These are phyloP conservation scores for Pythium biforme DNA, from an alignment of 352 stramenopile genomes.

Conservation along the genomic window DNA sequence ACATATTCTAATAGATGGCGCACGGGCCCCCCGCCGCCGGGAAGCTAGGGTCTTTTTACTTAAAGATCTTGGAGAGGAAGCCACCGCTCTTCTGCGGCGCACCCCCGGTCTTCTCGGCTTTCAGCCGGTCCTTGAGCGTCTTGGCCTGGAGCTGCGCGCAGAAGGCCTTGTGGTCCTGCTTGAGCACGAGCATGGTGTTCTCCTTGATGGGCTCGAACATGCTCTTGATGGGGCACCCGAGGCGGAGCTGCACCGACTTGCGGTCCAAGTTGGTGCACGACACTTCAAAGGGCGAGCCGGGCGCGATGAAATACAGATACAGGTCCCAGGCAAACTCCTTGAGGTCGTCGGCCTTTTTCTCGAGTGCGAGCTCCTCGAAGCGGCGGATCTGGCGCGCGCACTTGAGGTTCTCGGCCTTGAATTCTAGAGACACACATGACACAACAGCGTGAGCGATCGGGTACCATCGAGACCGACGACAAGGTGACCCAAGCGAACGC, in stretches of 20 bases:
- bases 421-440: constrained; percentile 38
- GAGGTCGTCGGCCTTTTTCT: constrained; percentile 68
- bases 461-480: too few species aligned
- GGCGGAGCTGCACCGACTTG: constrained; percentile 78
- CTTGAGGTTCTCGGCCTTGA: constrained; percentile 85
- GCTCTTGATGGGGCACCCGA: constrained; percentile 71
- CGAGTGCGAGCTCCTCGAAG: constrained; percentile 72
- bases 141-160: constrained; percentile 67
- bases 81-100: constrained; percentile 39
- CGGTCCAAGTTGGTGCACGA: constrained; percentile 82
- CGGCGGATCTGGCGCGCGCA: constrained; percentile 75
- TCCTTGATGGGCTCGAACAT: constrained; percentile 88
- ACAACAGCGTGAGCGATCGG: not conserved
- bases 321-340: constrained; percentile 81
- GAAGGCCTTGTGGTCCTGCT: constrained; percentile 84
- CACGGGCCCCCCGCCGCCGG: not conserved
- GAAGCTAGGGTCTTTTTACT: not conserved
- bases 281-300: constrained; percentile 70
- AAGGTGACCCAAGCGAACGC: constrained; percentile 8
- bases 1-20: constrained; percentile 20
- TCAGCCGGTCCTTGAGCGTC: constrained; percentile 71
- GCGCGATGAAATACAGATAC: constrained; percentile 83
- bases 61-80: constrained; percentile 73
- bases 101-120: constrained; percentile 48
- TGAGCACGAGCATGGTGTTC: constrained; percentile 82